Conservation (phyloP, 2,329 filamentous ascomycete species). For the Beauveria sp. region DNA sequence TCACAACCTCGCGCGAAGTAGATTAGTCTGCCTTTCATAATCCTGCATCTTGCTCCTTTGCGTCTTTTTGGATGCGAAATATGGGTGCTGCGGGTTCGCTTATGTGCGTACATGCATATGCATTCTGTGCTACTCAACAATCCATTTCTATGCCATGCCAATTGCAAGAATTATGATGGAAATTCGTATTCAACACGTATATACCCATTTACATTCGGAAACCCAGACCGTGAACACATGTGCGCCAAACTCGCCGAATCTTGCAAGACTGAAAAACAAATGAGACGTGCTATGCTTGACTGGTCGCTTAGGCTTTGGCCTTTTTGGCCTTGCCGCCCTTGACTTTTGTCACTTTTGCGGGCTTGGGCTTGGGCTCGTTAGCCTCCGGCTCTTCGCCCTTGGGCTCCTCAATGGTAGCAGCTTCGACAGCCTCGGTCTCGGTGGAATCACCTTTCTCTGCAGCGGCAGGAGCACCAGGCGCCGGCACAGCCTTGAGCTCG, state of each 20-base stretch:
- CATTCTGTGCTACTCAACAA: neutral
- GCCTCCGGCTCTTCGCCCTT: constrained; percentile 27
- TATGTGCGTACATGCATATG: constrained; percentile 50
- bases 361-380: constrained; percentile 28
- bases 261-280: constrained; percentile 10
- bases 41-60: constrained; percentile 42
- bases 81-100: constrained; percentile 52
- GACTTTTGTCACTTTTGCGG: constrained; percentile 26
- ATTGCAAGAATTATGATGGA: neutral
- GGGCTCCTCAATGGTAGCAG: constrained; percentile 17
- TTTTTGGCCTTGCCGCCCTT: constrained; percentile 32
- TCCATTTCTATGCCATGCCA: neutral
- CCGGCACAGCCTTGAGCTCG: constrained; percentile 51
- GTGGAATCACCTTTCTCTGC: constrained; percentile 21
- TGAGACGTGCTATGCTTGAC: constrained; percentile 1
- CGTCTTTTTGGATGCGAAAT: constrained; percentile 10
- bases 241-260: constrained; percentile 10
- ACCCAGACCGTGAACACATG: constrained; percentile 3
- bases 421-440: constrained; percentile 31
- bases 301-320: constrained; percentile 26
- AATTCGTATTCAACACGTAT: constrained; percentile 9
- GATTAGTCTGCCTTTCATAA: constrained; percentile 53
- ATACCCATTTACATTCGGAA: constrained; percentile 3
- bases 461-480: constrained; percentile 30
- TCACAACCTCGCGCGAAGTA: constrained; percentile 45